Percentiles rank a stretch among this genome's conserved stretches.
phyloP scores from a whole-genome alignment of 495 filamentous ascomycete species.

The Apiosordaria backusii region DNA sequence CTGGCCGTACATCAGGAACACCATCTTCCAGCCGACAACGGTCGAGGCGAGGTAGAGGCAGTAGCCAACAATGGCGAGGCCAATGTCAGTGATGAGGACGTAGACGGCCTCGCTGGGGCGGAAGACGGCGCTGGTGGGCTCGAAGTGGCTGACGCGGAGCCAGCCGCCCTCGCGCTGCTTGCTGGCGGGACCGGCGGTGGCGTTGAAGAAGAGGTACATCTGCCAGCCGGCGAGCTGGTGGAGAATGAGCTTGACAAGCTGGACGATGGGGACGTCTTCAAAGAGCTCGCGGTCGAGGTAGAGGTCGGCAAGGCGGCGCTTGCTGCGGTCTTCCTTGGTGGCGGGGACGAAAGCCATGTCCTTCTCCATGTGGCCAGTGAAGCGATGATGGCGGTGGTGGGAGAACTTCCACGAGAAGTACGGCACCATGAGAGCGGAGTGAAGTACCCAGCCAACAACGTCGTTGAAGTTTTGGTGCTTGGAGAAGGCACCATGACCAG shows the following conservation, averaged over 20 bases:
- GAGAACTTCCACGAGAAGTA: slow-evolving; percentile 95
- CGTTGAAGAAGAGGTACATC: slow-evolving; percentile 79
- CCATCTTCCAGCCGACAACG: slow-evolving; percentile 76
- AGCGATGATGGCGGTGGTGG: slow-evolving; percentile 91
- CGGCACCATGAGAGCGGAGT: slow-evolving; percentile 76
- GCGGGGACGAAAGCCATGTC: slow-evolving; percentile 97
- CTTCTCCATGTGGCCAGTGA: slow-evolving; percentile 89
- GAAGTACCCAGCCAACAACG: slow-evolving; percentile 75
- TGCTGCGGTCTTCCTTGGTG: slow-evolving; percentile 67
- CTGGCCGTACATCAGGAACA: slow-evolving; percentile 83
- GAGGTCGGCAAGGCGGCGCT: slow-evolving; percentile 53
- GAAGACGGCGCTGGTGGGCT: slow-evolving; percentile 81
- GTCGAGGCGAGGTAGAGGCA: slow-evolving; percentile 56
- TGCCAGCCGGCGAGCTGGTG: slow-evolving; percentile 93
- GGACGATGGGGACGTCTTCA: slow-evolving; percentile 90
- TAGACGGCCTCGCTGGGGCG: slow-evolving; percentile 83
- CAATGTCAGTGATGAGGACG: slow-evolving; percentile 79
- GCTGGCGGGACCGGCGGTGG: slow-evolving; percentile 87
- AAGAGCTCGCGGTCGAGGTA: slow-evolving; percentile 69
- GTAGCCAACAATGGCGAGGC: slow-evolving; percentile 57
- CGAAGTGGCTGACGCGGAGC: slow-evolving; percentile 89
- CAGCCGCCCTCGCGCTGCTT: slow-evolving; percentile 69
- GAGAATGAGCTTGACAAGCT: slow-evolving; percentile 61
- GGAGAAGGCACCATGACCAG: slow-evolving; percentile 84
- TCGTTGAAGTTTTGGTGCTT: slow-evolving; percentile 75